Conservation (phyloP, 2,329 filamentous ascomycete species). For the Ceratocystis eucalypticola region DNA sequence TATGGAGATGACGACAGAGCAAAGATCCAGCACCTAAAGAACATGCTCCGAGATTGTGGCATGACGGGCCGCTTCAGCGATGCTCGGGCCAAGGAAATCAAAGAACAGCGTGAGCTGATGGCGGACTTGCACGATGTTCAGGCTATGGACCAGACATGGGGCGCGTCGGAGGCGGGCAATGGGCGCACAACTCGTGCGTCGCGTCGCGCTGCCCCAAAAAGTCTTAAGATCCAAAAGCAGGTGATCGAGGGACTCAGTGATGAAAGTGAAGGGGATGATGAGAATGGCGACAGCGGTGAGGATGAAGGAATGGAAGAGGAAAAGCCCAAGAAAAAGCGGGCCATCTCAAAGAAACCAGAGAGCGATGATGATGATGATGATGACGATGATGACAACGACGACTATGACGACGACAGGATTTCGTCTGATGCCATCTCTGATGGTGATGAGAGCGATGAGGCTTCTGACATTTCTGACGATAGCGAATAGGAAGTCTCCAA, state of each 20-base stretch:
- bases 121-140: conserved; percentile 76
- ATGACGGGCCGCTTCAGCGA: conserved; percentile 83
- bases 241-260: conserved; percentile 24
- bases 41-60: conserved; percentile 65
- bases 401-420: not conserved
- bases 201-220: conserved; percentile 23
- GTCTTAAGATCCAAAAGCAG: conserved; percentile 25
- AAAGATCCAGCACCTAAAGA: conserved; percentile 70
- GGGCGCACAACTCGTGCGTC: conserved; percentile 30
- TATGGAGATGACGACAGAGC: conserved; percentile 56
- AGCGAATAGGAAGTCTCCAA: conserved; percentile 11
- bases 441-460: conserved; percentile 10
- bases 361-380: conserved; percentile 47
- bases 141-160: conserved; percentile 71
- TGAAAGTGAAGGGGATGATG: conserved; percentile 23
- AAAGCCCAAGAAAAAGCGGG: conserved; percentile 24
- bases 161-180: conserved; percentile 30
- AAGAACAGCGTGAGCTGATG: conserved; percentile 69
- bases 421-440: not conserved
- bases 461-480: conserved; percentile 13
- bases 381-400: conserved; percentile 34
- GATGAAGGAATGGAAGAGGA: conserved; percentile 23
- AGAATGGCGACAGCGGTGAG: conserved; percentile 24
- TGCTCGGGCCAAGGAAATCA: conserved; percentile 73
- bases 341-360: not conserved